phyloP scores from a whole-genome alignment of 2,329 filamentous ascomycete species.

The Ceratocystis harringtonii region DNA sequence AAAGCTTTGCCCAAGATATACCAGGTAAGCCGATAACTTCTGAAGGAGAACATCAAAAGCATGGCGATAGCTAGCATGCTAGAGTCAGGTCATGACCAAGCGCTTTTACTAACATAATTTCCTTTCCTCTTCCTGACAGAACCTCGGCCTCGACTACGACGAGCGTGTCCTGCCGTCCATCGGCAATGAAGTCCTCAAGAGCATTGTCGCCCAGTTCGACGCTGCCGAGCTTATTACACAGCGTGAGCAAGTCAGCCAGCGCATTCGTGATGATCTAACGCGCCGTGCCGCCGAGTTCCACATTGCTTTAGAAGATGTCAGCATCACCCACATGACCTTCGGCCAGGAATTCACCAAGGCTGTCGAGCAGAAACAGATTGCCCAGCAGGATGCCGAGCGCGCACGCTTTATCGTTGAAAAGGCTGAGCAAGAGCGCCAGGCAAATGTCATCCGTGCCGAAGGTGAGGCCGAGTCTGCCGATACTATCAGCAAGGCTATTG shows the following conservation, averaged over 20 bases:
- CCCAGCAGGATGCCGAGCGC: conserved; percentile 94
- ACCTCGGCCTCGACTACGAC: conserved; percentile 95
- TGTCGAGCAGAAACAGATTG: conserved; percentile 99
- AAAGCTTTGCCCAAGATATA: conserved; percentile 92
- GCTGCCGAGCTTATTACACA: conserved; percentile 97
- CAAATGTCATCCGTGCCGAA: conserved; percentile 95
- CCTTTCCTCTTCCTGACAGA: conserved; percentile 36
- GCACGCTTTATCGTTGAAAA: conserved; percentile 97
- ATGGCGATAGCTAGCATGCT: not conserved
- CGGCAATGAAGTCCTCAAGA: conserved; percentile 97
- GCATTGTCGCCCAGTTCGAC: conserved; percentile 97
- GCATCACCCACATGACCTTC: conserved; percentile 99
- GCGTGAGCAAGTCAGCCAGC: conserved; percentile 88
- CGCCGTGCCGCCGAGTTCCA: conserved; percentile 95
- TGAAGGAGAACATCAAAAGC: not conserved
- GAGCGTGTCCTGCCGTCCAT: conserved; percentile 96
- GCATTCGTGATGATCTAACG: conserved; percentile 82
- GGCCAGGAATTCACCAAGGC: conserved; percentile 97
- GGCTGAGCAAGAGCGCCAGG: conserved; percentile 96
- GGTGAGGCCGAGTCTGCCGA: conserved; percentile 95
- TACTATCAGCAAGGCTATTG: conserved; percentile 83
- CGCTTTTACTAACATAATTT: conserved; percentile 9
- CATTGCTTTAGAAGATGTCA: conserved; percentile 96
- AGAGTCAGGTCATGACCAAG: not conserved
- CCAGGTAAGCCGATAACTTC: conserved; percentile 49